Evolutionary conservation across 169 alveolate species (phyloP).

Genomic region (Plasmodium billcollinsi): DNA sequence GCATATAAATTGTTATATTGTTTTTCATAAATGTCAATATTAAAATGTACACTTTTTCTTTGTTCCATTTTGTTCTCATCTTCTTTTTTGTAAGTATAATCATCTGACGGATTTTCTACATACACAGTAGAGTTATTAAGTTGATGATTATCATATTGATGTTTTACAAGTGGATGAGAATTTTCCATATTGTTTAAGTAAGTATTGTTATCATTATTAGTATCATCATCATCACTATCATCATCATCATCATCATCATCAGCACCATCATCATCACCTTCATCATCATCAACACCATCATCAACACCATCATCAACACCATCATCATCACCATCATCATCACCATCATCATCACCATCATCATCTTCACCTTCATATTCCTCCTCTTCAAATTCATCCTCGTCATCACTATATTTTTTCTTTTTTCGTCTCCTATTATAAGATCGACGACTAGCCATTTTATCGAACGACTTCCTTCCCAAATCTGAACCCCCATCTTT

Average conservation of each 20-base stretch:
- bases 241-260: not conserved
- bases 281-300: not conserved
- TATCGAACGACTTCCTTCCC: no score
- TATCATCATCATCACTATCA: not conserved
- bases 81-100: not conserved
- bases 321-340: conserved; percentile 3
- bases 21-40: not conserved
- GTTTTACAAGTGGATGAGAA: no score
- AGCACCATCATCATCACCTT: not conserved
- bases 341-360: not conserved
- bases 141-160: no score
- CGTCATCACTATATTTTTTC: not conserved
- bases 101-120: not conserved
- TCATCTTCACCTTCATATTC: conserved; percentile 21
- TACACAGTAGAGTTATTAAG: no score
- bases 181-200: no score
- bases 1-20: not conserved
- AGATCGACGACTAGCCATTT: no score
- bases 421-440: not conserved
- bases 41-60: not conserved
- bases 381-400: conserved; percentile 3
- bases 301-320: not conserved
- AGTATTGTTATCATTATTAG: not conserved
- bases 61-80: not conserved
- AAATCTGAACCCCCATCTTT: no score